Evolutionary conservation across 305 asterid genomes (phyloP).

Genomic region (Caryopteris hybrid): DNA sequence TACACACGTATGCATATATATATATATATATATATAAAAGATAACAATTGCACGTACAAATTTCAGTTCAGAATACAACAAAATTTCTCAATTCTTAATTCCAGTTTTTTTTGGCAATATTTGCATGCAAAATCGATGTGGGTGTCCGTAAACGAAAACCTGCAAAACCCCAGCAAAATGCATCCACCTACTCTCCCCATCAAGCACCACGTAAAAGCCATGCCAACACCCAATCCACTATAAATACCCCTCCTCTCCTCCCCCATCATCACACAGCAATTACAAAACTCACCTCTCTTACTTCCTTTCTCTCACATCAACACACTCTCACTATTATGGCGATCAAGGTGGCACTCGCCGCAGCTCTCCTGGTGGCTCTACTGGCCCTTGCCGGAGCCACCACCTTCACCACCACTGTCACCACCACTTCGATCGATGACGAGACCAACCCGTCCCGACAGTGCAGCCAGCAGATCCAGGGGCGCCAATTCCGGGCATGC

Average conservation of each 20-base stretch:
- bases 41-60: too few species aligned
- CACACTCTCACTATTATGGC: conserved; percentile 13
- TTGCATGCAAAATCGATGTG: too few species aligned
- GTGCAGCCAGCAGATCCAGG: conserved; percentile 30
- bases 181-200: too few species aligned
- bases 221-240: background rate
- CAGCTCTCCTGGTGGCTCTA: conserved; percentile 33
- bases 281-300: background rate
- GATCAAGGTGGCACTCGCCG: conserved; percentile 17
- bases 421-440: conserved; percentile 13
- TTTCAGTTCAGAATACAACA: too few species aligned
- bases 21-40: too few species aligned
- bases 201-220: too few species aligned
- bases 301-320: background rate
- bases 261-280: background rate
- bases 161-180: too few species aligned
- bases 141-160: too few species aligned
- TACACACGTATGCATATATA: too few species aligned
- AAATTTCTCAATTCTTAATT: too few species aligned
- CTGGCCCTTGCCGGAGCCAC: conserved; percentile 30
- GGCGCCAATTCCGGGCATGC: conserved; percentile 28
- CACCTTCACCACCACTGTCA: conserved; percentile 30
- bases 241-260: background rate
- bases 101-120: too few species aligned
- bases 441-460: conserved; percentile 5